Base-by-base conservation (phyloP, 768 basidiomycete genomes). In the Pleurotus djamor region DNA sequence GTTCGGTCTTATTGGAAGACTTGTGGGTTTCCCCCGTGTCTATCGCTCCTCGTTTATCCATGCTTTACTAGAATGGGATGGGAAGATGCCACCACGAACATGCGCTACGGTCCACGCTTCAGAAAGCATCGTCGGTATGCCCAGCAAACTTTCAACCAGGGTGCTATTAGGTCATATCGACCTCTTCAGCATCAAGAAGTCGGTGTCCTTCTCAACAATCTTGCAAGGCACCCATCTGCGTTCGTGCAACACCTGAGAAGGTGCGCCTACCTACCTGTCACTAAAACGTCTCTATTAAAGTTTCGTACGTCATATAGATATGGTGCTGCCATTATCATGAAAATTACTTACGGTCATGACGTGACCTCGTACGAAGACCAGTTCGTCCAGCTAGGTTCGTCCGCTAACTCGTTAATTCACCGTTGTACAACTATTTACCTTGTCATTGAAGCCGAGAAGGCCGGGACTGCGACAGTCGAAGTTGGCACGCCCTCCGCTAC, bases 121-220 rank as follows among this genome's bases (percentile, higher is more conserved):
- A 73, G 81, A 60, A 81, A 76, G 67, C 81, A 83, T 66, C 76
- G 80, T 48, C 78, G 80, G 13, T 80, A 79, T 63, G 78, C 82
- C 43, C 79, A 82, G 54, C 74, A 79, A 61, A 69, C 72, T 34
- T 83, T 83, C 65, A 82, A 82, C 65, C 74, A 76, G 49, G 71
- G 72, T 59, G 76, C 77, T 14, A 65, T 75, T n/a, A 52, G 66
- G 57, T 66, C 67, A 55, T 75, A 79, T 61, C 73, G 69, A 28
- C 76, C 78, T 34, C 67, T 82, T 4, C 79, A 81, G 63, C 68
- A 74, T 63, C 74, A 75, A 67, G 79, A 80, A 62, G 69, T 72
- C 6, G 61, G 75, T n/a, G 71, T 69, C 16, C 70, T 81, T 50
- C 69, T 83, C 56, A 74, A 77, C 45, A 72, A 70, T 47, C 57